These are phyloP conservation scores for Diaporthe aspalathi DNA, from an alignment of 2,329 filamentous ascomycete species.

Conservation along the genomic window DNA sequence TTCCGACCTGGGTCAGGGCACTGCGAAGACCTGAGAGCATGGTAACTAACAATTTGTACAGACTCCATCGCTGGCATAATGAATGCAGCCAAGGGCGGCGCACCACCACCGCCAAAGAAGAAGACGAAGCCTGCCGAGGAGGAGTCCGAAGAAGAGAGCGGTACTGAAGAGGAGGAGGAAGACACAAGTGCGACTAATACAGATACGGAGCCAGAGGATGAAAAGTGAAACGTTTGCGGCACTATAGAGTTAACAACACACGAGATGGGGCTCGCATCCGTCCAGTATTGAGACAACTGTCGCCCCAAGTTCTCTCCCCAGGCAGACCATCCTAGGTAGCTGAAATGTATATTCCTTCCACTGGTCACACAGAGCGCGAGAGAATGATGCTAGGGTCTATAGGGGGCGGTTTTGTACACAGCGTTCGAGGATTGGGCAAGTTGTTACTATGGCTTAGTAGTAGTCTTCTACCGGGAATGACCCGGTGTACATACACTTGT, in stretches of 20 bases:
- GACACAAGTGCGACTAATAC: constrained; percentile 77
- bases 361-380: constrained; percentile 2
- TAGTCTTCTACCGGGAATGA: not conserved
- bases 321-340: constrained; percentile 23
- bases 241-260: not conserved
- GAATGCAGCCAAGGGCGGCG: constrained; percentile 83
- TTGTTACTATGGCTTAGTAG: not conserved
- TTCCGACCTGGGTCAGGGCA: not conserved
- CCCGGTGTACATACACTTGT: constrained; percentile 1
- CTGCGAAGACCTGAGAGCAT: not conserved
- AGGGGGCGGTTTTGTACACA: not conserved
- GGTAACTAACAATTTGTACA: constrained; percentile 54
- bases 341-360: constrained; percentile 22
- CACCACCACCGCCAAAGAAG: constrained; percentile 65
- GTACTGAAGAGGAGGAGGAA: constrained; percentile 78
- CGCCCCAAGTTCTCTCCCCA: constrained; percentile 7
- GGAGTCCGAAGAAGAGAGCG: constrained; percentile 83
- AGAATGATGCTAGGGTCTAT: not conserved
- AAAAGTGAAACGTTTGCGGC: constrained; percentile 37
- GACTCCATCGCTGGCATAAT: constrained; percentile 93
- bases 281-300: not conserved
- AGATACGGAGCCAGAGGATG: constrained; percentile 73
- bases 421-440: constrained; percentile 5
- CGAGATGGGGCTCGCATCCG: not conserved
- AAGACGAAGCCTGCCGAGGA: constrained; percentile 62